A percentile compares a stretch with the other conserved stretches of the same genome.
These are phyloP conservation scores for Xylaria palmicola DNA, from an alignment of 495 filamentous ascomycete species.

Conservation along the genomic window DNA sequence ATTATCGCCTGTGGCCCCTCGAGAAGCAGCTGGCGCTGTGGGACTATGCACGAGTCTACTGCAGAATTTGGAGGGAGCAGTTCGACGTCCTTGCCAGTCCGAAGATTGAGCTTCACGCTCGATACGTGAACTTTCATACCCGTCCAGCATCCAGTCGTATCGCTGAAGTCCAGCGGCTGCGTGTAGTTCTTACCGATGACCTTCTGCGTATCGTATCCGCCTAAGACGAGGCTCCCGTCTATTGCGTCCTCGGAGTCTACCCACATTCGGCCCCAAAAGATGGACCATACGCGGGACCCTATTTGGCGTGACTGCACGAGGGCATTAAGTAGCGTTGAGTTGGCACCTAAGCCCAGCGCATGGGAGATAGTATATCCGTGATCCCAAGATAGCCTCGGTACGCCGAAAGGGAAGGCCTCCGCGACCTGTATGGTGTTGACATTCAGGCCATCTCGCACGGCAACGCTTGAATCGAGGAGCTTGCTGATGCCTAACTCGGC, in stretches of 20 bases:
- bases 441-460: not conserved
- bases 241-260: constrained; percentile 24
- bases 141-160: not conserved
- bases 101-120: not conserved
- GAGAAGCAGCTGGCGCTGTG: not conserved
- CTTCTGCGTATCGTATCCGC: constrained; percentile 39
- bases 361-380: not conserved
- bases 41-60: not conserved
- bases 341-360: not conserved
- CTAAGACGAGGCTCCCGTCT: constrained; percentile 43
- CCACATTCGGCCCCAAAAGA: constrained; percentile 45
- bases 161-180: not conserved
- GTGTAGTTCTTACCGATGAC: not conserved
- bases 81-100: not conserved
- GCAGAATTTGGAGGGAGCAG: not conserved
- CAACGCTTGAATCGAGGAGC: not conserved
- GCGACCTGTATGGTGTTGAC: not conserved
- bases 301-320: constrained; percentile 30
- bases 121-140: not conserved
- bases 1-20: not conserved
- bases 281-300: constrained; percentile 37
- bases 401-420: not conserved
- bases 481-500: not conserved
- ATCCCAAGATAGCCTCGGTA: not conserved
- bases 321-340: not conserved